Percentiles rank a stretch among this genome's conserved stretches.
Evolutionary conservation across 108 stramenopile genomes (phyloP).

Genomic region (Discostella stelligeroides): DNA sequence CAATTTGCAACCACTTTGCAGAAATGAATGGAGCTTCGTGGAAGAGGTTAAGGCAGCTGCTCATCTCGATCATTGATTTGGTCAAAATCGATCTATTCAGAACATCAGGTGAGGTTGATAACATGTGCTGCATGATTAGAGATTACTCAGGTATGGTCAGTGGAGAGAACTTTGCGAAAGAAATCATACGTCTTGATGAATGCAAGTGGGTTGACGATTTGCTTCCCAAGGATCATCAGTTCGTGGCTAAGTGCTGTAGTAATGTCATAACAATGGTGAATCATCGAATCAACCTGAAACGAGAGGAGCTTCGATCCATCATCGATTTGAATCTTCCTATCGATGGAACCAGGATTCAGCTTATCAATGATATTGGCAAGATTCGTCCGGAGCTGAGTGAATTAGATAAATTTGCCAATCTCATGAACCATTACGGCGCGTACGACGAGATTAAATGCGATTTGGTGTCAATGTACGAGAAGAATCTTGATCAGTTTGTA

Average conservation of each 20-base stretch:
- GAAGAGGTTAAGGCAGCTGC: background rate
- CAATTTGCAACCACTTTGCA: constrained; percentile 10
- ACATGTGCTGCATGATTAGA: constrained; percentile 11
- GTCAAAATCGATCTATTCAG: constrained; percentile 19
- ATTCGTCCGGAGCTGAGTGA: constrained; percentile 38
- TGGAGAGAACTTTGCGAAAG: constrained; percentile 31
- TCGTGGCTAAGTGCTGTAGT: constrained; percentile 24
- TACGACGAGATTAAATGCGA: background rate
- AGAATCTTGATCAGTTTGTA: background rate
- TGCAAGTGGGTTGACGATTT: constrained; percentile 39
- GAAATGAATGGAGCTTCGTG: constrained; percentile 2
- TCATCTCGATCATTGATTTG: constrained; percentile 6
- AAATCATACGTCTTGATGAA: constrained; percentile 1
- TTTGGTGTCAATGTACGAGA: background rate
- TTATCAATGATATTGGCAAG: constrained; percentile 10
- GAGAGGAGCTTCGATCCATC: constrained; percentile 11
- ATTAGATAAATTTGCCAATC: constrained; percentile 14
- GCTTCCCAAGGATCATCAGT: constrained; percentile 9
- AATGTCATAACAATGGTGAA: constrained; percentile 12
- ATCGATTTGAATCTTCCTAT: background rate
- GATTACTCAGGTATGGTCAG: constrained; percentile 31
- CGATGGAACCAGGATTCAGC: background rate
- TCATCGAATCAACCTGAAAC: constrained; percentile 18
- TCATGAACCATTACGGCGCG: no score
- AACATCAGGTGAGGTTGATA: constrained; percentile 28